Conservation (phyloP, 164 flowering plant genomes). For the Vitis cinerea region DNA sequence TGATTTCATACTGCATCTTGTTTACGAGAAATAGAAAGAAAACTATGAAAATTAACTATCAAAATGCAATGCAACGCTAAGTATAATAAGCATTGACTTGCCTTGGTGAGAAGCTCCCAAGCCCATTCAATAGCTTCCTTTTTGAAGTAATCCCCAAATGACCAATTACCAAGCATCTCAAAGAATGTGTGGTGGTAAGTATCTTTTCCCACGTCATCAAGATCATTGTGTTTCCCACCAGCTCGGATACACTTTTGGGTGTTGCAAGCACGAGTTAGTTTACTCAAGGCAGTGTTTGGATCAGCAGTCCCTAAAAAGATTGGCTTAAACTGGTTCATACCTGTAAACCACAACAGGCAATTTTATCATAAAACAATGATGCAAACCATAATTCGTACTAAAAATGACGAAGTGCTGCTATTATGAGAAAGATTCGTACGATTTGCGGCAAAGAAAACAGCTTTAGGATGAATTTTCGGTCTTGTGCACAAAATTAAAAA, state of each 20-base stretch:
- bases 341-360: constrained; percentile 26
- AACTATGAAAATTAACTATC: too few species aligned
- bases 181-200: constrained; percentile 98
- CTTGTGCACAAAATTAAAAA: too few species aligned
- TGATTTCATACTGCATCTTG: too few species aligned
- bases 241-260: constrained; percentile 98
- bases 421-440: too few species aligned
- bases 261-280: constrained; percentile 81
- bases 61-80: too few species aligned
- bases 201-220: constrained; percentile 98
- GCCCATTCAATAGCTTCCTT: constrained; percentile 88
- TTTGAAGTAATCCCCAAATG: constrained; percentile 96
- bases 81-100: constrained; percentile 10
- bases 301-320: constrained; percentile 86
- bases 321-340: constrained; percentile 98
- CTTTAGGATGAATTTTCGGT: too few species aligned
- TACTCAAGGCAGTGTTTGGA: constrained; percentile 77
- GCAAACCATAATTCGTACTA: background rate
- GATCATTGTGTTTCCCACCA: constrained; percentile 98
- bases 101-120: constrained; percentile 95
- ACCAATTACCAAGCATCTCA: constrained; percentile 99
- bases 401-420: background rate
- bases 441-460: too few species aligned
- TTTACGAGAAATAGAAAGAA: too few species aligned
- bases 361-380: background rate